A percentile compares a stretch with the other conserved stretches of the same genome.
Conservation (phyloP, 176 grass and related monocot genomes). For the Thinopyrum elongatum region DNA sequence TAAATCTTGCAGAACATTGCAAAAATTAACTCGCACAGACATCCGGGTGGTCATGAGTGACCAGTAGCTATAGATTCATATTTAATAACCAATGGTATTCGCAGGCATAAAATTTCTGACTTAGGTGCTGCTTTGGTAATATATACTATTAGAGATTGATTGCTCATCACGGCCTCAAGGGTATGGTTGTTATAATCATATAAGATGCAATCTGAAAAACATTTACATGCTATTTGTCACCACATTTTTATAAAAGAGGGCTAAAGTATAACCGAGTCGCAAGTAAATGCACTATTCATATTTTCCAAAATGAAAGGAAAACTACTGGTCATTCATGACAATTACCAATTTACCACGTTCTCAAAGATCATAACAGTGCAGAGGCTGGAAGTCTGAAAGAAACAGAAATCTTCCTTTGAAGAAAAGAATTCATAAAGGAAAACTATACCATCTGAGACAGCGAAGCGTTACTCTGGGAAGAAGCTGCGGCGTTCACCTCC, state of each 20-base stretch:
- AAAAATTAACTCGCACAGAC: neutral
- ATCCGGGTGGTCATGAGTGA: neutral
- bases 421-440: neutral
- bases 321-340: neutral
- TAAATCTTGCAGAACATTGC: neutral
- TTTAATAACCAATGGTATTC: neutral
- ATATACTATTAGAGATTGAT: neutral
- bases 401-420: neutral
- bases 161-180: neutral
- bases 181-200: neutral
- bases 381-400: neutral
- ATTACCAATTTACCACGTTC: neutral
- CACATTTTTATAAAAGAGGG: neutral
- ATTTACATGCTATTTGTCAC: neutral
- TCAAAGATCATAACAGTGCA: neutral
- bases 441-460: constrained; percentile 45
- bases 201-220: neutral
- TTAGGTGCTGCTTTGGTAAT: neutral
- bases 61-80: neutral
- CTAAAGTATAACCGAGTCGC: neutral
- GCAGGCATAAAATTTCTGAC: neutral
- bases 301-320: neutral
- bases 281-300: neutral
- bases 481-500: constrained; percentile 25
- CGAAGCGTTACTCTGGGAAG: neutral